These are phyloP conservation scores for Ceratocystis eucalypticola DNA, from an alignment of 2,329 filamentous ascomycete genomes.

Conservation along the genomic window DNA sequence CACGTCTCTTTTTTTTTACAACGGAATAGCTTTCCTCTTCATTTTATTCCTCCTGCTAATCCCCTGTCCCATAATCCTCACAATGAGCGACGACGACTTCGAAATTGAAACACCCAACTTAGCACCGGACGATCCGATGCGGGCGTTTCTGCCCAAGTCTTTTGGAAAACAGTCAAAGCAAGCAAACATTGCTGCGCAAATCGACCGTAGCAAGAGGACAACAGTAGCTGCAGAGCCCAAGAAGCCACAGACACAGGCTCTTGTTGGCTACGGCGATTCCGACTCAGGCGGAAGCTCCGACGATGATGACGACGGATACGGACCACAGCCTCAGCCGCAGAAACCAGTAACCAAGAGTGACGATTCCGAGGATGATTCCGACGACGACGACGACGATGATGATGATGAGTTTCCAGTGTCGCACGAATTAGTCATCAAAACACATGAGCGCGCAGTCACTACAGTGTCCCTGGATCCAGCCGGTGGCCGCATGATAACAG, in stretches of 20 bases:
- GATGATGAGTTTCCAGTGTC: conserved; percentile 85
- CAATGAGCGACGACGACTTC: conserved; percentile 42
- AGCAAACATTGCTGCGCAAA: conserved; percentile 63
- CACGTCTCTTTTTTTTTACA: neutral
- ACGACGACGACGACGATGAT: conserved; percentile 45
- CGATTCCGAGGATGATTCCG: conserved; percentile 36
- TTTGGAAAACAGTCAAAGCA: conserved; percentile 74
- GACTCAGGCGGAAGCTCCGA: conserved; percentile 27
- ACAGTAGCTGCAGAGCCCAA: conserved; percentile 19
- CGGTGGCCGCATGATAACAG: conserved; percentile 74
- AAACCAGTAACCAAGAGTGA: conserved; percentile 26
- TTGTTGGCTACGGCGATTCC: conserved; percentile 14
- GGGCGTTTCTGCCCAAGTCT: conserved; percentile 62
- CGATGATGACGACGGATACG: conserved; percentile 26
- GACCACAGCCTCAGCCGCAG: conserved; percentile 31
- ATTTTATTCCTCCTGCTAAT: neutral
- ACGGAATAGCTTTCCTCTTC: neutral
- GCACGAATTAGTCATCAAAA: conserved; percentile 84
- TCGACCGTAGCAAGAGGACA: conserved; percentile 58
- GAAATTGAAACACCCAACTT: conserved; percentile 39
- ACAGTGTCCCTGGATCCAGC: conserved; percentile 72
- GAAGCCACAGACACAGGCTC: conserved; percentile 20
- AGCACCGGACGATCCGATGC: conserved; percentile 54
- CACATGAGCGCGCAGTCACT: conserved; percentile 78
- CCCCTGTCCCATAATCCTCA: neutral